A percentile compares a stretch with the other conserved stretches of the same genome.
Evolutionary conservation across 225 moss, liverwort and hornwort species (phyloP).

Genomic region (Pleurozium schreberi): DNA sequence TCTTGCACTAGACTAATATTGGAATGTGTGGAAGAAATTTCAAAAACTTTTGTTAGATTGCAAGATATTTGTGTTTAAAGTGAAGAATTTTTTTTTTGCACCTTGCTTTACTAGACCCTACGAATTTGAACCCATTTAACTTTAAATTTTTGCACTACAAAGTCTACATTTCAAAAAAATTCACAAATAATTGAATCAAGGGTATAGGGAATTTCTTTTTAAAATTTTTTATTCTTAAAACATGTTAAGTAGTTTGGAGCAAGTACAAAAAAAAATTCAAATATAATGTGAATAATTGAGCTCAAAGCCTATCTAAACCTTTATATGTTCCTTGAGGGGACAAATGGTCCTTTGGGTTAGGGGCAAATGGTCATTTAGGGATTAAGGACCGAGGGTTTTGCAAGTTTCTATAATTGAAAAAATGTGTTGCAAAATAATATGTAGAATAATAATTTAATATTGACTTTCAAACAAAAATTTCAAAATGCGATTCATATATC

Average conservation of each 20-base stretch:
- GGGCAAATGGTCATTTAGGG: not conserved
- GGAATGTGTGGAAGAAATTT: not conserved
- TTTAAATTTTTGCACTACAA: no score
- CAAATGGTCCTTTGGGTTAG: not conserved
- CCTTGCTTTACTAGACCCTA: rapidly evolving
- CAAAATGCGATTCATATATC: not conserved
- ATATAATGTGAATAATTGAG: not conserved
- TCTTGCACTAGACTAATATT: not conserved
- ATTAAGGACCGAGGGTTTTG: rapidly evolving
- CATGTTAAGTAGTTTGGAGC: no score
- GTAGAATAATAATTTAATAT: no score
- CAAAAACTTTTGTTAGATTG: not conserved
- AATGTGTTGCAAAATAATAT: rapidly evolving
- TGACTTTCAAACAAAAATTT: not conserved
- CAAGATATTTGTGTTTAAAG: not conserved
- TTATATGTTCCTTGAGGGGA: rapidly evolving
- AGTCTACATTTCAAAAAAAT: not conserved
- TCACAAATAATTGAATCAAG: not conserved
- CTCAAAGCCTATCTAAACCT: rapidly evolving
- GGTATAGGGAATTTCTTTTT: no score
- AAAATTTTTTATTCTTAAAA: no score
- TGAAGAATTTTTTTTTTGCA: not conserved
- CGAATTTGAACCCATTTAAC: not conserved
- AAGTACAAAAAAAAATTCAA: not conserved
- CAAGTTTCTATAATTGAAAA: not conserved